A percentile compares a stretch with the other conserved stretches of the same genome.
Conservation (phyloP, 2,329 filamentous ascomycete species). For the Chaetomium strumarium region DNA sequence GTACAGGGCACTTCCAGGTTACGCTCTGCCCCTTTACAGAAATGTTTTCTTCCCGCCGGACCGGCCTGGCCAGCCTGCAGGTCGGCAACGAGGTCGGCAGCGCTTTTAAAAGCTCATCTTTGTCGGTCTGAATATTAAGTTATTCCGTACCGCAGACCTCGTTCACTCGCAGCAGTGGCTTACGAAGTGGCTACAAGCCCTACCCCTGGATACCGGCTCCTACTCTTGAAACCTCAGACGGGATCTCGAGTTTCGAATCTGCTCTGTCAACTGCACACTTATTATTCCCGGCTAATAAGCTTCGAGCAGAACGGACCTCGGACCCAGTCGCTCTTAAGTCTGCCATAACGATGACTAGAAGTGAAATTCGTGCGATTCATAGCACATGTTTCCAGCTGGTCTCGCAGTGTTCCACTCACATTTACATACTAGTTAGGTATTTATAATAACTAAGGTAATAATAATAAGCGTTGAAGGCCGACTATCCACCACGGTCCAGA, state of each 20-base stretch:
- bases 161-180: too few species aligned
- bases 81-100: background rate
- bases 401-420: background rate
- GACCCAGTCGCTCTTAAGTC: too few species aligned
- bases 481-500: slow-evolving; percentile 1
- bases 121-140: background rate
- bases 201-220: background rate
- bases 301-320: too few species aligned
- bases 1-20: slow-evolving; percentile 10
- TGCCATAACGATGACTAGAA: too few species aligned
- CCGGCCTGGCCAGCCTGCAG: slow-evolving; percentile 3
- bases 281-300: too few species aligned
- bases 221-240: background rate
- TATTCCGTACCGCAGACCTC: too few species aligned
- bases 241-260: background rate
- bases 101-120: background rate
- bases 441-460: too few species aligned
- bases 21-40: slow-evolving; percentile 18
- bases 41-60: slow-evolving; percentile 3
- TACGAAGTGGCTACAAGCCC: too few species aligned
- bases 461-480: too few species aligned
- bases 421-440: too few species aligned
- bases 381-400: too few species aligned
- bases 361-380: too few species aligned
- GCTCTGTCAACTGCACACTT: background rate